phyloP scores from a whole-genome alignment of 306 rosid genomes.

The Rubus idaeus region DNA sequence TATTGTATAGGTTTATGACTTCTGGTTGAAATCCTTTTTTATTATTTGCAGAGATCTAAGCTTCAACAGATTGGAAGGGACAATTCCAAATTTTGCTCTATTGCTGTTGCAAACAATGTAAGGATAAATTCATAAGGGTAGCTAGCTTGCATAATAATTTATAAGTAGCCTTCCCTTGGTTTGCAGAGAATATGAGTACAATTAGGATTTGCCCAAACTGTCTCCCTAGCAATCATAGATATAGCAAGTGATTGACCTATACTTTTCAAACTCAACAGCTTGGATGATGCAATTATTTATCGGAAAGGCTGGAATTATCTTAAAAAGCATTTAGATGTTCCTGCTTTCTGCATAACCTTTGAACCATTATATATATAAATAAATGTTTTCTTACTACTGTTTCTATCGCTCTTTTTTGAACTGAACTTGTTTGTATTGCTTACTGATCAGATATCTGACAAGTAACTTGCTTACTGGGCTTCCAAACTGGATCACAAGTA shows the following conservation, averaged over 20 bases:
- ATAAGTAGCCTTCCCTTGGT: not conserved
- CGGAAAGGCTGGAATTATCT: not conserved
- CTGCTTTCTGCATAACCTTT: slow-evolving; percentile 1
- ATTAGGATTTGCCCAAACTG: not conserved
- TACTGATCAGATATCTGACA: slow-evolving; percentile 20
- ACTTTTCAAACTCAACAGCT: not conserved
- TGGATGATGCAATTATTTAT: not conserved
- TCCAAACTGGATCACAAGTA: slow-evolving; percentile 20
- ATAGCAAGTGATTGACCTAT: not conserved
- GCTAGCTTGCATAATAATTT: not conserved
- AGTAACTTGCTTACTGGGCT: slow-evolving; percentile 28
- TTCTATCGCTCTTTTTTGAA: not conserved
- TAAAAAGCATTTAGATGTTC: not conserved
- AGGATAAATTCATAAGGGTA: not conserved
- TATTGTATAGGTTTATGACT: not conserved
- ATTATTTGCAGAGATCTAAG: slow-evolving; percentile 23
- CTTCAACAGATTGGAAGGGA: slow-evolving; percentile 32
- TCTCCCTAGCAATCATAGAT: not conserved
- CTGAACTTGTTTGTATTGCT: not conserved
- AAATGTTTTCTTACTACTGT: not conserved
- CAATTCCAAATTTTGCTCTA: slow-evolving; percentile 14
- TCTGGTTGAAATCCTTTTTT: not conserved
- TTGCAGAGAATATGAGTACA: not conserved
- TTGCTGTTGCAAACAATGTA: slow-evolving; percentile 10
- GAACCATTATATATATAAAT: not conserved